Base-by-base conservation (phyloP, 2,329 filamentous ascomycete genomes). In the Pyricularia grisea region DNA sequence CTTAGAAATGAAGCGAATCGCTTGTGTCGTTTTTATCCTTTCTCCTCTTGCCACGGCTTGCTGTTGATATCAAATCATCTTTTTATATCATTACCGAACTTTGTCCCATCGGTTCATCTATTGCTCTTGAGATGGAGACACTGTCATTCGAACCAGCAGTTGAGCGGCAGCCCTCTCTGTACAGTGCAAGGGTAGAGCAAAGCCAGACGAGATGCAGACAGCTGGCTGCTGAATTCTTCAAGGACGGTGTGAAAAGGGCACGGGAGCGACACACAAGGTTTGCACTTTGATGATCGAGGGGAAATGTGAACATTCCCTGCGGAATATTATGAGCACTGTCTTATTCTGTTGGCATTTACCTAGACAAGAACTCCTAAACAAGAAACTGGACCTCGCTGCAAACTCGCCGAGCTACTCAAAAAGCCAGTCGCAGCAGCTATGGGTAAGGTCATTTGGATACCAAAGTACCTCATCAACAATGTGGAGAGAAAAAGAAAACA, bases 211-310 rank as follows among this genome's bases (percentile, higher is more conserved):
- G 76, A 66, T 81, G 79, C 70, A 74, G 75, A 20, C 76, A 77
- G 42, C 71, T 80, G 74, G 86, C 91, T 63, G 83, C 85, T 69
- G 88, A 89, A 69, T 92, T 92, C 81, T 93, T 93, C 83, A 90
- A 90, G 75, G 90, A 92, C 78, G 92, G 90, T 77, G 91, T 93
- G 58, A 88, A 91, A 79, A 85, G 90, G 73, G 90, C 90, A 69
- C 84, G 89, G 73, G 90, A 92, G 77, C 85, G 90, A 67, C 92
- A 92, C 76, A 85, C 89, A 76, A 85, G 89, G 89, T 91, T 78
- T 69, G 60, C 64, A 58, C 73, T 30, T 31, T 25, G n/a, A 28
- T 68, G n/a, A 36, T 36, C 33, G 5, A 55, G 42, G 17, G 9
- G 1, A 55, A n/a, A 55, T 50, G 42, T 17, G 42, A 36, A 12